Conservation (phyloP, 2,329 filamentous ascomycete genomes). For the Fusarium udum region DNA sequence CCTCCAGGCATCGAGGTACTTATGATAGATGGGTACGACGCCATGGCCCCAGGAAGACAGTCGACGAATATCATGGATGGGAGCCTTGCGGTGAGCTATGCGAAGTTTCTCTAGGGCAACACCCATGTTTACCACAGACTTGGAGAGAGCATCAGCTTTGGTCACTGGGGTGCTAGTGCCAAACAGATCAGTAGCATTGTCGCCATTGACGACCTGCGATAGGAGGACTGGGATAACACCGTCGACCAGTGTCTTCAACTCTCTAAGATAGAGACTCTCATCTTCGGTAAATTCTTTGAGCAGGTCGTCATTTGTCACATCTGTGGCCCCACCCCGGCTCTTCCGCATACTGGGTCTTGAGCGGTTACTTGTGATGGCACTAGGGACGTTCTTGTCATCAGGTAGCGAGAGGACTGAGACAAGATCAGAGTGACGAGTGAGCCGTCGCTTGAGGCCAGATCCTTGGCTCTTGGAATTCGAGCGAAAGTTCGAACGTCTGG, state of each 20-base stretch:
- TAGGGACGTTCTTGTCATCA: conserved; percentile 63
- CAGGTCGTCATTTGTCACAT: conserved; percentile 77
- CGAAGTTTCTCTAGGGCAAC: conserved; percentile 86
- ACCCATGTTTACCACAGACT: conserved; percentile 94
- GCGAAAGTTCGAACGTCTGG: conserved; percentile 51
- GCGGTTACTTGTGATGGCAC: conserved; percentile 73
- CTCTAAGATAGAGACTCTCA: conserved; percentile 87
- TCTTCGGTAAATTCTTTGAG: conserved; percentile 84
- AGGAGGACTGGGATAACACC: conserved; percentile 94
- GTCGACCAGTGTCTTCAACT: conserved; percentile 91
- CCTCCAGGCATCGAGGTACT: conserved; percentile 89
- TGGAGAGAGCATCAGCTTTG: conserved; percentile 72
- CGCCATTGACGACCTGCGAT: conserved; percentile 80
- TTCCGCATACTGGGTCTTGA: conserved; percentile 83
- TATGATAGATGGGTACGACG: conserved; percentile 80
- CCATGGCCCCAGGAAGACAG: conserved; percentile 84
- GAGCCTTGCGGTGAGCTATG: conserved; percentile 81
- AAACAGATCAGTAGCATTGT: conserved; percentile 73
- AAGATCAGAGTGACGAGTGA: conserved; percentile 92
- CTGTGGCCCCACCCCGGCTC: conserved; percentile 71
- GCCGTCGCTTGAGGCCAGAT: conserved; percentile 72
- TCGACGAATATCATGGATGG: conserved; percentile 74
- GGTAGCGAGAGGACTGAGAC: conserved; percentile 89
- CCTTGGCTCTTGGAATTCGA: conserved; percentile 55
- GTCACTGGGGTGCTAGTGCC: conserved; percentile 61